Conservation (phyloP, 179 eudicot genomes). For the Nepenthes alata region DNA sequence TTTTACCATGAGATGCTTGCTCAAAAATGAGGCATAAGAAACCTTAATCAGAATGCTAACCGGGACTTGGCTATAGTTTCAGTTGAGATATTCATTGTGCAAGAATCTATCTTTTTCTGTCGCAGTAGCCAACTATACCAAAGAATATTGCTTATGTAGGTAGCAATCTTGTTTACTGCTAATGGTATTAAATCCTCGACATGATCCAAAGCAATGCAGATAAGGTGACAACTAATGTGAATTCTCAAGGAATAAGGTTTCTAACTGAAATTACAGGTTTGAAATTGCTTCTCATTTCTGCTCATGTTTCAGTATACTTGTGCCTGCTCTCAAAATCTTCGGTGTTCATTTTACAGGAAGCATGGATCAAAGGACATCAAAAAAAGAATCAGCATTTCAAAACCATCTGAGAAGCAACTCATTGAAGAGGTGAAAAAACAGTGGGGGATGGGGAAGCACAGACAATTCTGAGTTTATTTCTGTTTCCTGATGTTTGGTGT, state of each 20-base stretch:
- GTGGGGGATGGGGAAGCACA: background rate
- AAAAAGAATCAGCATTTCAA: constrained; percentile 20
- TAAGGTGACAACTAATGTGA: constrained; percentile 58
- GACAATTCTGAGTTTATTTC: background rate
- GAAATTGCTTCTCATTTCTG: constrained; percentile 5
- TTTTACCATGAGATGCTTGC: too few relatives aligned
- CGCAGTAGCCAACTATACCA: too few relatives aligned
- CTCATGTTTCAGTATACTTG: background rate
- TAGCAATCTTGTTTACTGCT: background rate
- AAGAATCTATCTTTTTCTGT: too few relatives aligned
- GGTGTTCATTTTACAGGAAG: constrained; percentile 28
- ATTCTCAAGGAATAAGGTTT: constrained; percentile 85
- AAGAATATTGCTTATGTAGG: too few relatives aligned
- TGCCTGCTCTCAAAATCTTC: background rate
- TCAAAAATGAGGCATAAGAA: too few relatives aligned
- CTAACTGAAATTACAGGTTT: constrained; percentile 82
- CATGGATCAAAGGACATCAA: constrained; percentile 21
- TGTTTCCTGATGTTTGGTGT: background rate
- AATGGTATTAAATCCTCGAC: background rate
- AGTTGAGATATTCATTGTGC: too few relatives aligned
- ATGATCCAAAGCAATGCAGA: constrained; percentile 55
- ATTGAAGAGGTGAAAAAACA: constrained; percentile 35
- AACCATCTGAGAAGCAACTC: constrained; percentile 17
- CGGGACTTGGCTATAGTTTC: too few relatives aligned
- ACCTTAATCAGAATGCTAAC: too few relatives aligned